Evolutionary conservation across 768 basidiomycete species (phyloP), one percentile per base, ranked within the genome.

Genomic region (Pleurotus giganteus): DNA sequence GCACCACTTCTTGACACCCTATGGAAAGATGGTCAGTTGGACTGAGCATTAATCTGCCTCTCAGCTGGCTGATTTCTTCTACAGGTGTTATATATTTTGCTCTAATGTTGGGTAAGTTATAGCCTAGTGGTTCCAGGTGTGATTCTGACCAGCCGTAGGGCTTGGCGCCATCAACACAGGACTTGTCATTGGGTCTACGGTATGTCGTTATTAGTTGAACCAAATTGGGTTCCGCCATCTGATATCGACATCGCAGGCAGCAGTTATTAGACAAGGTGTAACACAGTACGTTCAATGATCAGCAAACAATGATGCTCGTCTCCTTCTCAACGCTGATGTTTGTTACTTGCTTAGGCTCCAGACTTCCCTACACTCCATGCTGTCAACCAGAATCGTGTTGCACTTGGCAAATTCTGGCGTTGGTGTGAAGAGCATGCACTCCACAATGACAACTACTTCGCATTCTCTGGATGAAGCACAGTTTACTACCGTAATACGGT

Each of bases 1-100:
- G 49, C 34, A 23, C 49, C 49, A 15, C 32, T 50, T 17, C 49
- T 50, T 12, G 49, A 50, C 13, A 50, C 49, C 27, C 49, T 50
- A 4, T 50, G 49, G 49, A 50, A 50, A 50, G 49, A 50, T 34
- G 49, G 49, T 50, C 9, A 8, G 19, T 23, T 21, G 15, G 4
- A 21, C 27, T 8, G 7, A 41, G 15, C 39, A 5, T 7, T 5
- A 15, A 41, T 21, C 8, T 7, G 12, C 8, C 5, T 8, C 39
- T 5, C 17, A 21, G 5, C 7, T 7, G 17, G 6, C 17, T 8
- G 5, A 6, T 5, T 6, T n/a, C 27, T 15, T 29, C 28, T 7
- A 5, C 36, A 50, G 49, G 49, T 9, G 49, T 50, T 11, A 50
- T 50, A 50, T 50, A 50, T 34, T 50, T 50, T 15, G 49, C 49